These are phyloP conservation scores for Mycena vitilis DNA, from an alignment of 768 basidiomycete species.

Conservation along the genomic window DNA sequence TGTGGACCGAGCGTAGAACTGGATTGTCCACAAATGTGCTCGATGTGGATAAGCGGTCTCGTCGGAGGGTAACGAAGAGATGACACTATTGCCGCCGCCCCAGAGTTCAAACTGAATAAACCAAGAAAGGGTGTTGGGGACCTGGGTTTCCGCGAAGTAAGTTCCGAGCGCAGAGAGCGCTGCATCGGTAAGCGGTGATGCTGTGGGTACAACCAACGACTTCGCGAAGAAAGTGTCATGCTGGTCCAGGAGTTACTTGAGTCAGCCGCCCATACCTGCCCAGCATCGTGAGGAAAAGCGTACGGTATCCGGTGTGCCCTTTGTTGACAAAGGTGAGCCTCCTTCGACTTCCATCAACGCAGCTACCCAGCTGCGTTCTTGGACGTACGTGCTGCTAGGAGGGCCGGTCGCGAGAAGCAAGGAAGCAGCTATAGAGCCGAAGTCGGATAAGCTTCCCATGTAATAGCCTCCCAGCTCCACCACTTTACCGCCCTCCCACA, in stretches of 20 bases:
- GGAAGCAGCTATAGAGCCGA: background rate
- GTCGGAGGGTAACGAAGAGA: constrained; percentile 15
- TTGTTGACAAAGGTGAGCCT: constrained; percentile 12
- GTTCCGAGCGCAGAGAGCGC: constrained; percentile 30
- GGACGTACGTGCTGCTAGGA: constrained; percentile 6
- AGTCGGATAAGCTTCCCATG: constrained; percentile 21
- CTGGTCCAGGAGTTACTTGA: background rate
- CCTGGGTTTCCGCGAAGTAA: constrained; percentile 22
- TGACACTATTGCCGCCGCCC: constrained; percentile 26
- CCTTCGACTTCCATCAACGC: constrained; percentile 23
- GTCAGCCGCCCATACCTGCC: background rate
- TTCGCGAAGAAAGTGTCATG: constrained; percentile 35
- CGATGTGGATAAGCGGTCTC: constrained; percentile 29
- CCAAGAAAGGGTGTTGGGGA: constrained; percentile 22
- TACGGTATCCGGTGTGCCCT: constrained; percentile 14
- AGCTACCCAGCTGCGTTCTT: constrained; percentile 13
- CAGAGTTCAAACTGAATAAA: constrained; percentile 32
- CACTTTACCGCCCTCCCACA: constrained; percentile 13
- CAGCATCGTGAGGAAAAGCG: background rate
- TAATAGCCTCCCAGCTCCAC: constrained; percentile 24
- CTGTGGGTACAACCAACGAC: constrained; percentile 27
- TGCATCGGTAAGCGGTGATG: constrained; percentile 17
- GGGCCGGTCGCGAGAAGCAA: constrained; percentile 12
- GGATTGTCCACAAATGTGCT: constrained; percentile 25
- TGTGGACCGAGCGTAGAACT: constrained; percentile 24